Conservation (phyloP, 2,329 filamentous ascomycete genomes). For the Claviceps maximensis region DNA sequence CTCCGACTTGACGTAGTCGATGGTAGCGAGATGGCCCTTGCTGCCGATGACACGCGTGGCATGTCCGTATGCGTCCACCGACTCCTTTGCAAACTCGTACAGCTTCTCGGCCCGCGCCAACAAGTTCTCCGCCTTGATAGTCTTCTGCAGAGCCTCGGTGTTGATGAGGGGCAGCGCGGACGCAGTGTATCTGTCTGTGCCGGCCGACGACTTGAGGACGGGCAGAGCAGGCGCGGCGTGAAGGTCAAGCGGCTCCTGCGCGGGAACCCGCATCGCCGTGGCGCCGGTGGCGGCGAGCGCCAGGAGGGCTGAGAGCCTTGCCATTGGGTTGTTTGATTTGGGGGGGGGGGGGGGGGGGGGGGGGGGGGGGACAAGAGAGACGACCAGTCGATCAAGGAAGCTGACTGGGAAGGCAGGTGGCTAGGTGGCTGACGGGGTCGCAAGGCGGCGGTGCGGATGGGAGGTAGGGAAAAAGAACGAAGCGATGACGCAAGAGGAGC, state of each 20-base stretch:
- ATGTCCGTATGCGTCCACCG: constrained; percentile 48
- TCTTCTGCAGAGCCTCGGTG: constrained; percentile 40
- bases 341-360: not conserved
- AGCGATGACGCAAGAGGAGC: no score
- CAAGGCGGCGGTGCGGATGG: no score
- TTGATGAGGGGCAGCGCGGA: constrained; percentile 33
- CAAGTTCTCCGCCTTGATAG: constrained; percentile 43
- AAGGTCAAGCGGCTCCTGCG: not conserved
- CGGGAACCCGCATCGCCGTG: not conserved
- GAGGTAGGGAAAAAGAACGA: no score
- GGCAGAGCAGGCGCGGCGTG: not conserved
- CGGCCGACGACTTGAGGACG: not conserved
- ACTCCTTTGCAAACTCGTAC: constrained; percentile 47
- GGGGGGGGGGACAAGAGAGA: not conserved
- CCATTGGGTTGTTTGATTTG: no score
- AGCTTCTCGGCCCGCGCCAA: constrained; percentile 46
- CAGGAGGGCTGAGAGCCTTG: not conserved
- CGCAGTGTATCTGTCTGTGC: not conserved
- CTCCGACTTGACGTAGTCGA: constrained; percentile 47
- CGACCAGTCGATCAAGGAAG: no score
- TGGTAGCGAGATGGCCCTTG: constrained; percentile 47
- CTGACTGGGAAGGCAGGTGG: no score
- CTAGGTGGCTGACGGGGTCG: no score
- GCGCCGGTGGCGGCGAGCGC: not conserved
- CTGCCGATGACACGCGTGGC: constrained; percentile 61